Evolutionary conservation across 805 yeast genomes (phyloP).

Genomic region (Zygosaccharomyces bailii): DNA sequence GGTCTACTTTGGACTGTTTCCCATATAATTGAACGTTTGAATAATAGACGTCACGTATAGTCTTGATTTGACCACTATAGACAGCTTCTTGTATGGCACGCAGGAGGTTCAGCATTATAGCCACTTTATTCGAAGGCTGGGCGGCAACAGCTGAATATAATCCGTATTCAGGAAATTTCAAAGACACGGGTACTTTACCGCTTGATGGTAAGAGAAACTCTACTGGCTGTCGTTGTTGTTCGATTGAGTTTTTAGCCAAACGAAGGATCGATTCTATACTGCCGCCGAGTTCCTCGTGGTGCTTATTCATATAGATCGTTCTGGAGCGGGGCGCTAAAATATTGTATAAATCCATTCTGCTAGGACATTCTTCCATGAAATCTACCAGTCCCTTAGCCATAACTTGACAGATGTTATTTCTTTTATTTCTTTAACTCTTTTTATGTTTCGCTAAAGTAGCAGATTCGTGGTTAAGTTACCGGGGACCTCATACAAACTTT

Average conservation of each 20-base stretch:
- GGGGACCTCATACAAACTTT: constrained; percentile 14
- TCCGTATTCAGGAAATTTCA: constrained; percentile 17
- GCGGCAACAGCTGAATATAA: constrained; percentile 7
- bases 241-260: constrained; percentile 20
- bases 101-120: constrained; percentile 22
- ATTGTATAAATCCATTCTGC: constrained; percentile 14
- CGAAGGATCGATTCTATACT: constrained; percentile 18
- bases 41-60: constrained; percentile 57
- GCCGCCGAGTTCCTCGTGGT: constrained; percentile 4
- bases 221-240: constrained; percentile 23
- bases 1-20: constrained; percentile 44
- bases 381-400: constrained; percentile 10
- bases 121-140: constrained; percentile 12
- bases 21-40: constrained; percentile 53
- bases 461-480: neutral
- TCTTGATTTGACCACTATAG: constrained; percentile 14
- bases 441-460: neutral
- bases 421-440: neutral
- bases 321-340: constrained; percentile 20
- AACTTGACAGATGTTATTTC: neutral
- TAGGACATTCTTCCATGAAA: constrained; percentile 9
- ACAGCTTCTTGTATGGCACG: constrained; percentile 14
- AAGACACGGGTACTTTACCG: constrained; percentile 1
- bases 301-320: constrained; percentile 13
- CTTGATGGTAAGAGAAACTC: constrained; percentile 7